Base-by-base conservation (phyloP, 176 grass and related monocot genomes). In the Melocanna baccifera region DNA sequence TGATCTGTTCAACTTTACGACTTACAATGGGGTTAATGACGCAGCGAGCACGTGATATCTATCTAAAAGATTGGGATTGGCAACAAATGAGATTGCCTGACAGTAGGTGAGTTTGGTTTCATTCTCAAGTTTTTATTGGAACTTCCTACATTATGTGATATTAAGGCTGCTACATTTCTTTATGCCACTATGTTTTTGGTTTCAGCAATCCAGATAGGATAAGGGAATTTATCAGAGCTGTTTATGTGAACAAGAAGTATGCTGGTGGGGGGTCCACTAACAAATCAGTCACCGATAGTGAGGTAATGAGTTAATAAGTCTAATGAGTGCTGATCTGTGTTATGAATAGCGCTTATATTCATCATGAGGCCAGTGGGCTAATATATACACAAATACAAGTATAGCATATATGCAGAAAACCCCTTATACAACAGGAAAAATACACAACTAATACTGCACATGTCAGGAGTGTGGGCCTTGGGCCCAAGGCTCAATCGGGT, bases 181-280 rank as follows among this genome's bases (percentile, higher is more conserved):
- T 91, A 77, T 83, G 55, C 55, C 3, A 67, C 22, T 68, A 30
- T 81, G 26, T 75, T 84, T 80, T 25, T 63, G 67, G 10, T 76
- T 89, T 53, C 88, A 99, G 96, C 65, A 96, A 99, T 87, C 83
- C 91, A 37, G 91, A 99, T 28, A 99, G 86, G 81, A 96, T 99
- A 85, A 92, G 96, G 77, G 91, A 96, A 79, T 99, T 99, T 79
- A 99, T 99, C 74, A 93, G 90, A 91, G 61, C 85, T 89, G 96
- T 99, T 83, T 99, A 99, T 92, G 91, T 96, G 66, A 87, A 94
- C 37, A 99, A 99, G 89, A 99, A 99, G 65, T 99, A 99, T 89
- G 89, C 93, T 75, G 84, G 87, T 57, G 88, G 73, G 64, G 81
- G 46, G 25, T 77, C 91, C 67, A 89, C 86, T 45, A 73, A 86